A percentile compares a stretch with the other conserved stretches of the same genome.
These are phyloP conservation scores for Flammula alnicola DNA, from an alignment of 1,284 basidiomycete species.

Conservation along the genomic window DNA sequence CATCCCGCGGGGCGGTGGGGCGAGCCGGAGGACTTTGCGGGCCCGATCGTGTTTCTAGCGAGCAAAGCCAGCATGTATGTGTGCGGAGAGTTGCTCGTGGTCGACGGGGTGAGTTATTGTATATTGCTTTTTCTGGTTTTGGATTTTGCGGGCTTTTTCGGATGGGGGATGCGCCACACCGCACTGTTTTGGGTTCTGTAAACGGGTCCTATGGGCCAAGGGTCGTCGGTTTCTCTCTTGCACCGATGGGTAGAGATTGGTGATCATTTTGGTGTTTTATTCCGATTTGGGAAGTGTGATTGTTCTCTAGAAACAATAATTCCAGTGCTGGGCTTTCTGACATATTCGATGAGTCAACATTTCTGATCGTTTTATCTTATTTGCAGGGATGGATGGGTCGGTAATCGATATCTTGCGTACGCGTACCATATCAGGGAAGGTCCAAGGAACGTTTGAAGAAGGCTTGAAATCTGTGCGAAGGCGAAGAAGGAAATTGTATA, in stretches of 20 bases:
- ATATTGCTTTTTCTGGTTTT: slow-evolving; percentile 14
- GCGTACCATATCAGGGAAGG: neutral
- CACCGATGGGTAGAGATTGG: no score
- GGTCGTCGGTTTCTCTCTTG: no score
- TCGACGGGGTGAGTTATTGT: slow-evolving; percentile 64
- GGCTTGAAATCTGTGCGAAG: no score
- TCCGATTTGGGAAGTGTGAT: no score
- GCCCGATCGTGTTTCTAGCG: slow-evolving; percentile 89
- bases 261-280: no score
- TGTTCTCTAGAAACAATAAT: no score
- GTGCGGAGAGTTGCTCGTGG: slow-evolving; percentile 83
- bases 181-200: no score
- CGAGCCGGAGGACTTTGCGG: slow-evolving; percentile 86
- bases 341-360: neutral
- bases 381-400: slow-evolving; percentile 72
- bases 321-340: no score
- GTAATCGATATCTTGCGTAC: slow-evolving; percentile 32
- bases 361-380: slow-evolving; percentile 14
- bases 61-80: slow-evolving; percentile 88
- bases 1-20: slow-evolving; percentile 93
- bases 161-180: neutral
- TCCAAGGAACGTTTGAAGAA: no score
- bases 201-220: no score
- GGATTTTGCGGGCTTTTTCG: neutral
- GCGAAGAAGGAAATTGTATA: no score